Percentiles rank a stretch among this genome's conserved stretches.
Evolutionary conservation across 306 rosid species (phyloP).

Genomic region (Rosa multiflora): DNA sequence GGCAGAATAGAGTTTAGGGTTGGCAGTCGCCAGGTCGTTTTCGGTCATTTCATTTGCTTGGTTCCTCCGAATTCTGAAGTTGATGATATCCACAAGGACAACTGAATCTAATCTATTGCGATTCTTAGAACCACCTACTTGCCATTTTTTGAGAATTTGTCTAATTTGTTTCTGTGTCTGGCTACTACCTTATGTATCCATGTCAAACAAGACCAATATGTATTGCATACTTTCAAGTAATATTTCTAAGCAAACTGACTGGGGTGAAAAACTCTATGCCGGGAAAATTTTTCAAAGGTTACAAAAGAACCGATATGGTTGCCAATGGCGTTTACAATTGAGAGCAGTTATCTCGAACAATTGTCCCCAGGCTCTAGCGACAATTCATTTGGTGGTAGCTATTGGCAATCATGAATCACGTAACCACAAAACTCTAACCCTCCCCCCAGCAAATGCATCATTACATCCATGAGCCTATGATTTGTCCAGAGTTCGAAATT

Average conservation of each 20-base stretch:
- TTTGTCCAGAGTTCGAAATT: slow-evolving; percentile 50
- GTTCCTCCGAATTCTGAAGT: not conserved
- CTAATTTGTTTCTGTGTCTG: not conserved
- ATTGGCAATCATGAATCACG: not conserved
- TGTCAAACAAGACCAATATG: not conserved
- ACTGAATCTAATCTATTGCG: not conserved
- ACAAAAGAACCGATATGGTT: not conserved
- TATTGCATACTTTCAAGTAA: not conserved
- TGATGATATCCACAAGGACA: not conserved
- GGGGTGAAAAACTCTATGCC: not conserved
- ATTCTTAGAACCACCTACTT: not conserved
- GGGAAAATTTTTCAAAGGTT: not conserved
- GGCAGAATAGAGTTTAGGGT: not conserved
- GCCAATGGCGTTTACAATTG: not conserved
- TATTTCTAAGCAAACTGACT: not conserved
- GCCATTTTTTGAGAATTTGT: not conserved
- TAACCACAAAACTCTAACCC: not conserved
- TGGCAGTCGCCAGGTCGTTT: not conserved
- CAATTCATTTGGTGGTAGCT: not conserved
- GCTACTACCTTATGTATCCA: not conserved
- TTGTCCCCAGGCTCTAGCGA: not conserved
- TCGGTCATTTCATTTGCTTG: not conserved
- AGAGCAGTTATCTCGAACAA: not conserved
- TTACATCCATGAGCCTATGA: slow-evolving; percentile 22
- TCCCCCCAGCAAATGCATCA: not conserved